phyloP scores from a whole-genome alignment of 1,139 yeast genomes.

The Debaryomyces fabryi region DNA sequence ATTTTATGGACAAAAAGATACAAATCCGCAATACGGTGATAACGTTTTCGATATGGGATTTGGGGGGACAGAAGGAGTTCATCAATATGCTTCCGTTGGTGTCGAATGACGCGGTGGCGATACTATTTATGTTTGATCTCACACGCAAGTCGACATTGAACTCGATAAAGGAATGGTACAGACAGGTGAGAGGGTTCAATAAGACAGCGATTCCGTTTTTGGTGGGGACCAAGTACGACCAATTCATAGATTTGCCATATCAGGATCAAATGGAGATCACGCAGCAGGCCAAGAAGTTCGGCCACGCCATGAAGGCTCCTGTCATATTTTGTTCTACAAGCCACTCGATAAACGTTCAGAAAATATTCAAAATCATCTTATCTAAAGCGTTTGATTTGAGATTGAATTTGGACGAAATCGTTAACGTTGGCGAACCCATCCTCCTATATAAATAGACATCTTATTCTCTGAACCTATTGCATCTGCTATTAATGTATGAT shows the following conservation, averaged over 20 bases:
- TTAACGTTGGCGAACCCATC: slow-evolving; percentile 85
- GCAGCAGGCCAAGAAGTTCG: slow-evolving; percentile 82
- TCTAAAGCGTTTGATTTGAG: slow-evolving; percentile 91
- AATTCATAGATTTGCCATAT: slow-evolving; percentile 76
- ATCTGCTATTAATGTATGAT: slow-evolving; percentile 7
- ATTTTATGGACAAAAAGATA: slow-evolving; percentile 90
- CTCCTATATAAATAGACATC: slow-evolving; percentile 58
- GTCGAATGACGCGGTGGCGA: slow-evolving; percentile 91
- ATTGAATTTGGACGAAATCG: slow-evolving; percentile 81
- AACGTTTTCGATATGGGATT: slow-evolving; percentile 92
- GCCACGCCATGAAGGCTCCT: slow-evolving; percentile 90
- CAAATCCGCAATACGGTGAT: slow-evolving; percentile 87
- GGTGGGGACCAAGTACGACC: slow-evolving; percentile 93
- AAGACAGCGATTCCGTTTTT: slow-evolving; percentile 89
- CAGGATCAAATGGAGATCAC: slow-evolving; percentile 88
- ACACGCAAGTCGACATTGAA: slow-evolving; percentile 85
- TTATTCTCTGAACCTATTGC: background rate
- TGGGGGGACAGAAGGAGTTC: slow-evolving; percentile 96
- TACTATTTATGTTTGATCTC: slow-evolving; percentile 88
- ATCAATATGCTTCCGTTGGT: slow-evolving; percentile 96
- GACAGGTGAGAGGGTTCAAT: slow-evolving; percentile 90
- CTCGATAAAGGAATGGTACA: slow-evolving; percentile 91
- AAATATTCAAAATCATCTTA: slow-evolving; percentile 87
- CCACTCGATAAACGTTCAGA: slow-evolving; percentile 91
- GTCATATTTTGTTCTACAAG: slow-evolving; percentile 90